A percentile compares a stretch with the other conserved stretches of the same genome.
phyloP scores from a whole-genome alignment of 768 basidiomycete species.

The Termitomyces titanicus region DNA sequence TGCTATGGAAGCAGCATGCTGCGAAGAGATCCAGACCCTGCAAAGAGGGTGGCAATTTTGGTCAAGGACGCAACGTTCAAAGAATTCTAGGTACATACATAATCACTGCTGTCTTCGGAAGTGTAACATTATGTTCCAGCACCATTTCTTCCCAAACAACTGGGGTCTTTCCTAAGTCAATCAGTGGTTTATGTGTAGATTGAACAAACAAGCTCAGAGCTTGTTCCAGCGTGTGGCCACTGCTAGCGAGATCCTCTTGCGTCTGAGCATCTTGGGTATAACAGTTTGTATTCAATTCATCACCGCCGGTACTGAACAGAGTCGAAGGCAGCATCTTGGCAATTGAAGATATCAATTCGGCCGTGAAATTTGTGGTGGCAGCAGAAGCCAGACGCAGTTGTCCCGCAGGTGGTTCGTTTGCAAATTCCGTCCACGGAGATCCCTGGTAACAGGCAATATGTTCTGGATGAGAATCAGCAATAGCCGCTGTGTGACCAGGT shows the following conservation, averaged over 20 bases:
- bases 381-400: slow-evolving; percentile 72
- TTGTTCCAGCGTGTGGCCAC: slow-evolving; percentile 52
- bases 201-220: slow-evolving; percentile 61
- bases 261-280: slow-evolving; percentile 62
- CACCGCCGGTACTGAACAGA: slow-evolving; percentile 81
- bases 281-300: slow-evolving; percentile 70
- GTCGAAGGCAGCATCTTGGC: slow-evolving; percentile 49
- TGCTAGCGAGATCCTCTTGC: slow-evolving; percentile 46
- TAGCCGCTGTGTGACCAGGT: slow-evolving; percentile 75
- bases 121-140: slow-evolving; percentile 42
- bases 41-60: not conserved
- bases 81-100: slow-evolving; percentile 36
- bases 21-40: slow-evolving; percentile 72
- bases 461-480: slow-evolving; percentile 66
- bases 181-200: slow-evolving; percentile 52
- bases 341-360: slow-evolving; percentile 47
- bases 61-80: not conserved
- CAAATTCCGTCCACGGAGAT: slow-evolving; percentile 57
- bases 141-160: slow-evolving; percentile 87
- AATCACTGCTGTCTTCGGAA: slow-evolving; percentile 47
- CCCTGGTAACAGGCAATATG: slow-evolving; percentile 62
- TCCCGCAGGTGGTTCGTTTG: slow-evolving; percentile 77
- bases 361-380: slow-evolving; percentile 57
- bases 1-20: slow-evolving; percentile 53
- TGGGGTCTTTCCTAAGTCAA: slow-evolving; percentile 58